These are phyloP conservation scores for Aspergillus kassunensis DNA, from an alignment of 495 filamentous ascomycete genomes.

Conservation along the genomic window DNA sequence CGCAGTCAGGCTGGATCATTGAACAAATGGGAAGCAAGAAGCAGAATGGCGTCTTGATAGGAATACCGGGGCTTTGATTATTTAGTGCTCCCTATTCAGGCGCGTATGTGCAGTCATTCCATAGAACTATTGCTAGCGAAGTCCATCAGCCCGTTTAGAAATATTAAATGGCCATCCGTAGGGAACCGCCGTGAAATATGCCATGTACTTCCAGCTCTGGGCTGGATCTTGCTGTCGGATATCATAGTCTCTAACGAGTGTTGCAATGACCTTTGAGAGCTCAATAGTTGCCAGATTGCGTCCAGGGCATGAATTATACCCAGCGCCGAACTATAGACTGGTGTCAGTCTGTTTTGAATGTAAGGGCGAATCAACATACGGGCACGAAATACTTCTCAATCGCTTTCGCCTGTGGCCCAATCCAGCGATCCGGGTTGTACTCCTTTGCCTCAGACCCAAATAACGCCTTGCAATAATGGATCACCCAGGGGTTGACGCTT, in stretches of 20 bases:
- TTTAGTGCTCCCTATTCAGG: too few species aligned
- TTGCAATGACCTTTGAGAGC: constrained; percentile 38
- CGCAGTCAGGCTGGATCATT: too few species aligned
- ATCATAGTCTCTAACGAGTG: constrained; percentile 39
- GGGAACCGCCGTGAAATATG: not conserved
- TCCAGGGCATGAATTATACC: constrained; percentile 43
- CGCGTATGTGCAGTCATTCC: too few species aligned
- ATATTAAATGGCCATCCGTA: too few species aligned
- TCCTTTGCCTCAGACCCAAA: constrained; percentile 41
- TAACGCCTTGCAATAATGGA: constrained; percentile 38
- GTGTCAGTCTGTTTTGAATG: too few species aligned
- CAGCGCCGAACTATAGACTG: constrained; percentile 33
- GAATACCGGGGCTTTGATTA: too few species aligned
- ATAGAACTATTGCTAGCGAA: too few species aligned
- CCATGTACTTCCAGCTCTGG: constrained; percentile 27
- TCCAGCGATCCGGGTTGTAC: constrained; percentile 39
- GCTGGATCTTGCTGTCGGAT: constrained; percentile 34
- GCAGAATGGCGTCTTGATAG: too few species aligned
- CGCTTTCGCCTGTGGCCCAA: constrained; percentile 22
- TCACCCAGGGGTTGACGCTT: constrained; percentile 42
- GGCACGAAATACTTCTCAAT: constrained; percentile 36
- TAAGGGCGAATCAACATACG: too few species aligned
- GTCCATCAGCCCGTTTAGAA: too few species aligned
- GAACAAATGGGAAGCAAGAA: too few species aligned
- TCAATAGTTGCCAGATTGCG: constrained; percentile 46